phyloP scores from a whole-genome alignment of 1,284 basidiomycete genomes.

The Papiliotrema nemorosa region DNA sequence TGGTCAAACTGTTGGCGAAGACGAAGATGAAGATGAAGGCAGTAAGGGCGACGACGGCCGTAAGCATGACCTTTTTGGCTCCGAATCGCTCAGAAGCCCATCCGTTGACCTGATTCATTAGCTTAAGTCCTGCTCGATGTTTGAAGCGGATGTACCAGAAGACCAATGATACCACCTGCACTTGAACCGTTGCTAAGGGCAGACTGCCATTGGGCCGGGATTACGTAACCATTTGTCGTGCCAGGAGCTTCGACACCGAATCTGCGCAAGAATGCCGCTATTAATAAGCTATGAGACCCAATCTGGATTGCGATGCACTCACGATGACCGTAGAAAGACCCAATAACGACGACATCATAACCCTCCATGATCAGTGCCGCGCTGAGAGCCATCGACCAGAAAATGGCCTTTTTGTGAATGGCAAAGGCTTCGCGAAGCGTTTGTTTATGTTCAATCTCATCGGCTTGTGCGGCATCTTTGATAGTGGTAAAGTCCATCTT shows the following conservation, averaged over 20 bases:
- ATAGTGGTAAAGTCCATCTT: constrained; percentile 11
- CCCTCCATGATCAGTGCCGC: constrained; percentile 48
- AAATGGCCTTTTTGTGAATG: constrained; percentile 50
- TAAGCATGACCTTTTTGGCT: constrained; percentile 42
- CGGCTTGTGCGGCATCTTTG: constrained; percentile 46
- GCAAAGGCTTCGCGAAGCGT: constrained; percentile 46
- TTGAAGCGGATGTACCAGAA: background rate
- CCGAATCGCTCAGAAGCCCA: constrained; percentile 46
- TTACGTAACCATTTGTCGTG: constrained; percentile 11
- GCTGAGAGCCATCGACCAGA: constrained; percentile 50
- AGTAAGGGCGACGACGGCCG: constrained; percentile 29
- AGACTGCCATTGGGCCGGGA: constrained; percentile 43
- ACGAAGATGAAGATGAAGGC: constrained; percentile 33
- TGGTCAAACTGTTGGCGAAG: constrained; percentile 21
- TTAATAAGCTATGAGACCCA: constrained; percentile 13
- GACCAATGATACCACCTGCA: constrained; percentile 43
- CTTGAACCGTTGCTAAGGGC: constrained; percentile 44
- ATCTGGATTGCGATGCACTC: constrained; percentile 14
- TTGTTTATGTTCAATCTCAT: constrained; percentile 46
- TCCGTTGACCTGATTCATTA: constrained; percentile 25
- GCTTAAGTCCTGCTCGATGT: constrained; percentile 17
- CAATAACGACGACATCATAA: constrained; percentile 47
- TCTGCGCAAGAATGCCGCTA: constrained; percentile 15
- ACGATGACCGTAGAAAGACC: constrained; percentile 48
- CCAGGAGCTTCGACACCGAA: constrained; percentile 25